Evolutionary conservation across 2,329 filamentous ascomycete genomes (phyloP).

Genomic region (Didymella keratinophila): DNA sequence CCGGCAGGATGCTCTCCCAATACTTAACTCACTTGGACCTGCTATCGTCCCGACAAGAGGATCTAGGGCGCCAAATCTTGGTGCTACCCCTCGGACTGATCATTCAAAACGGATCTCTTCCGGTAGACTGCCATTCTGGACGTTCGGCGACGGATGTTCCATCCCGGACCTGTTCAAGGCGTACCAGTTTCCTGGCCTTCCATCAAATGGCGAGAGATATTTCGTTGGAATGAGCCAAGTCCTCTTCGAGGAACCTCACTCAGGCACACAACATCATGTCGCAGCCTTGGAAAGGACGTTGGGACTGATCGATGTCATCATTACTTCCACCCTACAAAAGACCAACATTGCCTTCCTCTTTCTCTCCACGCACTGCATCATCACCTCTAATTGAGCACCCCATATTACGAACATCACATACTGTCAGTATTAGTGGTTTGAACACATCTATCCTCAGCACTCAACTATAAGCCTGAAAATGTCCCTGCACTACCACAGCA

Average conservation of each 20-base stretch:
- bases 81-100: not conserved
- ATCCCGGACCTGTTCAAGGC: not conserved
- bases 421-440: too few relatives aligned
- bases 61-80: not conserved
- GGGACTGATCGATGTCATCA: constrained; percentile 1
- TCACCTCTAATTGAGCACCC: too few relatives aligned
- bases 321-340: not conserved
- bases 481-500: not conserved
- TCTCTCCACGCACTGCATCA: not conserved
- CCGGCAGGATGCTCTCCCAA: not conserved
- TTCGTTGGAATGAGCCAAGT: not conserved
- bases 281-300: not conserved
- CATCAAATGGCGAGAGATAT: not conserved
- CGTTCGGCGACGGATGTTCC: not conserved
- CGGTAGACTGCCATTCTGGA: not conserved
- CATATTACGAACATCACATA: not conserved
- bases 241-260: not conserved
- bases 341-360: not conserved
- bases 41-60: not conserved
- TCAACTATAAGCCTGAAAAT: not conserved
- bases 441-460: not conserved
- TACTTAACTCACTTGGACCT: not conserved
- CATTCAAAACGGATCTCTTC: not conserved
- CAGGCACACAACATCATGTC: constrained; percentile 1
- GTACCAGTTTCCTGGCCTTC: not conserved